A percentile compares a stretch with the other conserved stretches of the same genome.
phyloP scores from a whole-genome alignment of 2,329 filamentous ascomycete species.

The Cercospora sp. region DNA sequence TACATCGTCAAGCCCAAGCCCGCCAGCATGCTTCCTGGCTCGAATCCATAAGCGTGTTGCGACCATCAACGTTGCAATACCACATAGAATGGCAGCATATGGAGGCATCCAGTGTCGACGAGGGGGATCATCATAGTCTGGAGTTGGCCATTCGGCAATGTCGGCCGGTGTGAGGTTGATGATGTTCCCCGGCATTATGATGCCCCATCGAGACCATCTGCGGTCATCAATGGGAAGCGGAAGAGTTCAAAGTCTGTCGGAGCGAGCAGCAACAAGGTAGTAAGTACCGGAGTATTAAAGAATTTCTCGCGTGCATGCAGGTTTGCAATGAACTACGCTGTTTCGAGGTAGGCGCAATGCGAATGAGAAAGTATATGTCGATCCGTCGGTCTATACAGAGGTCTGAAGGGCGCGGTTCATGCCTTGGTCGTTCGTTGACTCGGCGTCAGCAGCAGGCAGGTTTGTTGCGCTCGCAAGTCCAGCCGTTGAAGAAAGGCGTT shows the following conservation, averaged over 20 bases:
- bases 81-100: conserved; percentile 34
- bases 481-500: neutral
- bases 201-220: conserved; percentile 9
- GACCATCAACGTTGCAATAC: conserved; percentile 32
- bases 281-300: neutral
- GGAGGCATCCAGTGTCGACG: conserved; percentile 37
- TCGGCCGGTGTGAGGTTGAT: conserved; percentile 31
- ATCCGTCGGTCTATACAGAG: conserved; percentile 4
- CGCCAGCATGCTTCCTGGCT: conserved; percentile 31
- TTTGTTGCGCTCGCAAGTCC: neutral
- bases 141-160: conserved; percentile 37
- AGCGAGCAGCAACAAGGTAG: conserved; percentile 1
- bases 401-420: neutral
- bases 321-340: conserved; percentile 4
- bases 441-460: neutral
- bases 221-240: neutral
- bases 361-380: conserved; percentile 12
- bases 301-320: neutral
- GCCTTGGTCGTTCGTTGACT: conserved; percentile 1
- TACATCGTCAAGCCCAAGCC: conserved; percentile 38
- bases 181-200: conserved; percentile 34
- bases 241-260: neutral
- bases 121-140: conserved; percentile 36
- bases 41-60: conserved; percentile 35
- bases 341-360: conserved; percentile 7